A percentile compares a stretch with the other conserved stretches of the same genome.
These are phyloP conservation scores for Ormosia semicastrata DNA, from an alignment of 306 rosid genomes.

Conservation along the genomic window DNA sequence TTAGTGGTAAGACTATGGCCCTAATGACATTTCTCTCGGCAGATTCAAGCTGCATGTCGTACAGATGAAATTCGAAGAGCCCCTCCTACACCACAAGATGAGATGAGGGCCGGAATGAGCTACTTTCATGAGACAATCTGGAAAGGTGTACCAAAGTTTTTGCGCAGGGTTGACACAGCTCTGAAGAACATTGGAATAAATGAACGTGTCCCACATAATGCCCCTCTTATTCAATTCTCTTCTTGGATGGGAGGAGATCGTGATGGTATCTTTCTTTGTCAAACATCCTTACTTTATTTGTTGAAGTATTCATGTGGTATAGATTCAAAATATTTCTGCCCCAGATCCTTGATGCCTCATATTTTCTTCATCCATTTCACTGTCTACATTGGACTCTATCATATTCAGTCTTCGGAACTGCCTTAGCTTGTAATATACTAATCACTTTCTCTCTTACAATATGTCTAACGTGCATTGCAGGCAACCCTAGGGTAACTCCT, in stretches of 20 bases:
- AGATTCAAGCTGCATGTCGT: conserved; percentile 96
- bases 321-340: background rate
- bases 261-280: conserved; percentile 58
- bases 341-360: background rate
- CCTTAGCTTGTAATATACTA: background rate
- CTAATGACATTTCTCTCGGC: background rate
- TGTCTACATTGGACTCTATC: background rate
- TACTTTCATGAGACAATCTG: conserved; percentile 91
- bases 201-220: conserved; percentile 83
- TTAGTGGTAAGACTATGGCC: background rate
- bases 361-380: background rate
- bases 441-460: conserved; percentile 22
- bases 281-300: background rate
- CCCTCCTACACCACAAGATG: conserved; percentile 92
- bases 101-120: conserved; percentile 95
- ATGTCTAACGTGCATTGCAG: conserved; percentile 40
- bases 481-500: conserved; percentile 92
- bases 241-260: conserved; percentile 99
- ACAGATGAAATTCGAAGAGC: conserved; percentile 86
- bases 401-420: background rate
- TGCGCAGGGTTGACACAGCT: conserved; percentile 87
- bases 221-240: conserved; percentile 88
- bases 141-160: conserved; percentile 86
- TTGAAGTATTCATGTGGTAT: background rate
- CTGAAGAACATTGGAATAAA: conserved; percentile 86